Base-by-base conservation (phyloP, 148 eudicot species). In the Camellia sinensis region DNA sequence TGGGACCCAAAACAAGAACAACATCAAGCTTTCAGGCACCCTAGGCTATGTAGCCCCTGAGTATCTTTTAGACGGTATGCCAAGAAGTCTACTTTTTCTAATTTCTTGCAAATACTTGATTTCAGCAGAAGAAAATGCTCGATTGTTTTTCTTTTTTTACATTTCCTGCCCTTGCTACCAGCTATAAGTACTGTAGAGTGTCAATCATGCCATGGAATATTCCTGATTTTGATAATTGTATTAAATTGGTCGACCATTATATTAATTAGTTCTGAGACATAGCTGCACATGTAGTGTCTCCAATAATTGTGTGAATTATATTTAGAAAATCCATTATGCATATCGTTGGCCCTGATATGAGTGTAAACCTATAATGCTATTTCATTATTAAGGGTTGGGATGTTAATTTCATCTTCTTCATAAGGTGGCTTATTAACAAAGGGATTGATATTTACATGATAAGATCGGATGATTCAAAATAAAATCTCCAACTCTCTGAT, bases 21-120 rank as follows among this genome's bases (percentile, higher is more conserved):
- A 83, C 78, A 79, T 89, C 73, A 92, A 92, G 90, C 91, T 94
- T 69, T 94, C 97, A 5, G 98, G 98, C 75, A 89, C 97, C 50
- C 74, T 92, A 57, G 98, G 97, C 15, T 94, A 92, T 73, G 90
- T 94, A 40, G 98, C 98, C 59, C 98, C 98, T 7, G 98, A 94
- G 83, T 94, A 92, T 85, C 91, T 94, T 57, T 83, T 90, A 83
- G 92, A 94, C 78, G 98, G 98, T 94, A 86, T 50, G 91, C 50
- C 10, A 81, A 74, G 56, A 65, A 62, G 65, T 60, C 48, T 67
- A 53, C 43, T 45, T n/a, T 40, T 3, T 19, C 37, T 40, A 14
- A 8, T 68, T 14, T 69, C 17, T 5, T 45, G 4, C 53, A 15
- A 44, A 69, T 69, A 41, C 18, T 12, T 69, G 21, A 44, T 48